These are phyloP conservation scores for Pezicula carpinea DNA, from an alignment of 2,329 filamentous ascomycete species.

Conservation along the genomic window DNA sequence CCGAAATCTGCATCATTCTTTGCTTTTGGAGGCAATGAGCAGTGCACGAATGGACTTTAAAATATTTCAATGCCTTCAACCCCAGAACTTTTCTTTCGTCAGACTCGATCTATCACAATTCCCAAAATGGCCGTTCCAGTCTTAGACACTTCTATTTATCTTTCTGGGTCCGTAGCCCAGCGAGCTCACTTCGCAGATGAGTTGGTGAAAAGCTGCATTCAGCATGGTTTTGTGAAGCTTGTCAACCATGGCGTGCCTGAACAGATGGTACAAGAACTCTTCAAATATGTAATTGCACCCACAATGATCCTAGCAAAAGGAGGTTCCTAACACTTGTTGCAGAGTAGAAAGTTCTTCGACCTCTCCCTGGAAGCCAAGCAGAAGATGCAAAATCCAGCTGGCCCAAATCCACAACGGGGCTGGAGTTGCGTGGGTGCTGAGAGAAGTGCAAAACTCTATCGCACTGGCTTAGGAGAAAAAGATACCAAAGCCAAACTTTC, in stretches of 20 bases:
- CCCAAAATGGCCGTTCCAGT: too few species aligned
- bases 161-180: too few species aligned
- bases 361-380: background rate
- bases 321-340: background rate
- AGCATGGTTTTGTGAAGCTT: conserved; percentile 6
- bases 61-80: too few species aligned
- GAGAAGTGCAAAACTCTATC: background rate
- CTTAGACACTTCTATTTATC: too few species aligned
- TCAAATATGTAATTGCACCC: background rate
- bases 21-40: too few species aligned
- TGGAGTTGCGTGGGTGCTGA: conserved; percentile 2
- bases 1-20: too few species aligned
- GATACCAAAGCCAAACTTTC: background rate
- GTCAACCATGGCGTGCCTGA: conserved; percentile 5
- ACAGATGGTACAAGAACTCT: background rate
- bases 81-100: too few species aligned
- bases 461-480: background rate
- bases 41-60: too few species aligned
- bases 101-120: too few species aligned
- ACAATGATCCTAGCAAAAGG: background rate
- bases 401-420: conserved; percentile 5
- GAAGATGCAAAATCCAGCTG: background rate
- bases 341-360: background rate
- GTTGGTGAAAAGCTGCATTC: too few species aligned
- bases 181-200: too few species aligned